Conservation (phyloP, 345 rosid genomes). For the Stellera chamaejasme region DNA sequence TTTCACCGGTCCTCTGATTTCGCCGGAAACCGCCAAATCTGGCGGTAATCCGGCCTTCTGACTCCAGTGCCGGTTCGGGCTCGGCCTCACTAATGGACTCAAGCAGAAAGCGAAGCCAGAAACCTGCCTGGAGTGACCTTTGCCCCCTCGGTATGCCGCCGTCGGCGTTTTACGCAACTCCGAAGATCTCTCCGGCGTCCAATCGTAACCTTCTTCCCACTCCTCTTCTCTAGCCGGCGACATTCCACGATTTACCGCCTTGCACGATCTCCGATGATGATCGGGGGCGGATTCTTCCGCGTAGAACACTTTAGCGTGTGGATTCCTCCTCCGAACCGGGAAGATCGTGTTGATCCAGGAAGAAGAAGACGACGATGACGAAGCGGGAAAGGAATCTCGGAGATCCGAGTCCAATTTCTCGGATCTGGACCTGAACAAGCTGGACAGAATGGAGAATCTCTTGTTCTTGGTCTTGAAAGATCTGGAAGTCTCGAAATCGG, state of each 20-base stretch:
- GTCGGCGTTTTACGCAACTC: conserved; percentile 30
- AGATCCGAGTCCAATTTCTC: conserved; percentile 39
- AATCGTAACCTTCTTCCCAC: conserved; percentile 27
- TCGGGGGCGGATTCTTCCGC: conserved; percentile 22
- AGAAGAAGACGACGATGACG: conserved; percentile 34
- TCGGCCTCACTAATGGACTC: conserved; percentile 86
- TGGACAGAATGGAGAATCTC: conserved; percentile 39
- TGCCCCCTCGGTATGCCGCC: conserved; percentile 25
- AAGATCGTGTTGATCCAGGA: conserved; percentile 53
- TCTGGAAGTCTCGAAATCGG: conserved; percentile 15
- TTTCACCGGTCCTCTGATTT: conserved; percentile 37
- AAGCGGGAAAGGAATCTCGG: conserved; percentile 13
- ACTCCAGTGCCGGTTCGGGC: conserved; percentile 61
- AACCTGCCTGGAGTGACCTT: conserved; percentile 24
- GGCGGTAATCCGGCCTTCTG: conserved; percentile 44
- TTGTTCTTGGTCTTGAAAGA: conserved; percentile 26
- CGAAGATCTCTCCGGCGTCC: conserved; percentile 35
- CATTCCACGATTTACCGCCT: conserved; percentile 56
- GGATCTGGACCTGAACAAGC: conserved; percentile 67
- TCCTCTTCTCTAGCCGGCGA: conserved; percentile 47
- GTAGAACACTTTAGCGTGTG: conserved; percentile 23
- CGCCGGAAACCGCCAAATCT: conserved; percentile 41
- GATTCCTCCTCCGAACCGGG: conserved; percentile 33
- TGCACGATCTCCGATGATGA: conserved; percentile 26
- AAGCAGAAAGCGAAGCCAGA: conserved; percentile 71